Base-by-base conservation (phyloP, 257 asterid genomes). In the Solanum neorickii region DNA sequence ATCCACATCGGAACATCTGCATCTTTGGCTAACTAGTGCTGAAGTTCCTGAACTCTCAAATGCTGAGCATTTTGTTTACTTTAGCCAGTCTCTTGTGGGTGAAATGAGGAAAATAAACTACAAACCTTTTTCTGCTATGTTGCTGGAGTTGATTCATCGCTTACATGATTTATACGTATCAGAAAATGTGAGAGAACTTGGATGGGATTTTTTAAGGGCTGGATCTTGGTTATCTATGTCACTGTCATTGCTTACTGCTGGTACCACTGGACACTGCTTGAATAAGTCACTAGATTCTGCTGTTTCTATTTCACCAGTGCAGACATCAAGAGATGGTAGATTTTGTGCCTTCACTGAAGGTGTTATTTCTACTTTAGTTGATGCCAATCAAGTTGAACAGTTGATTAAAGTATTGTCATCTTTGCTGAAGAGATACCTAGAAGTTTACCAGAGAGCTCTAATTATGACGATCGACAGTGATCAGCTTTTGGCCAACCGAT, bases 181-280 rank as follows among this genome's bases (percentile, higher is more conserved):
- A 80, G 93, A 92, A 85, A 93, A 92, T 91, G 91, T 47, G 59
- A 88, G 90, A 90, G 95, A 92, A 60, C 93, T 90, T 13, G 95
- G 96, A 76, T 97, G 98, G 97, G 95, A 95, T 74, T 94, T 94
- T 88, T 89, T 93, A 56, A 91, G 93, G 95, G 88, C 88, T 83
- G 98, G 98, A 49, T 96, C 97, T 82, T 93, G 97, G 97, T 90
- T 97, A 56, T 94, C 98, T 83, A 90, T 96, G 87, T 89, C 93
- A 41, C 93, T 96, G 77, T 94, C 97, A 82, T 78, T 94, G 37
- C 92, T 96, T 82, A 90, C 83, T 88, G 91, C 91, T 25, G 96
- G 98, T 89, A 88, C 90, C 56, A 87, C 89, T 89, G 93, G 87
- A 69, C 83, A 80, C 89, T 90, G 85, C 70, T 88, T 86, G 84